These are phyloP conservation scores for Austroboletus festivus DNA, from an alignment of 768 basidiomycete genomes.

Conservation along the genomic window DNA sequence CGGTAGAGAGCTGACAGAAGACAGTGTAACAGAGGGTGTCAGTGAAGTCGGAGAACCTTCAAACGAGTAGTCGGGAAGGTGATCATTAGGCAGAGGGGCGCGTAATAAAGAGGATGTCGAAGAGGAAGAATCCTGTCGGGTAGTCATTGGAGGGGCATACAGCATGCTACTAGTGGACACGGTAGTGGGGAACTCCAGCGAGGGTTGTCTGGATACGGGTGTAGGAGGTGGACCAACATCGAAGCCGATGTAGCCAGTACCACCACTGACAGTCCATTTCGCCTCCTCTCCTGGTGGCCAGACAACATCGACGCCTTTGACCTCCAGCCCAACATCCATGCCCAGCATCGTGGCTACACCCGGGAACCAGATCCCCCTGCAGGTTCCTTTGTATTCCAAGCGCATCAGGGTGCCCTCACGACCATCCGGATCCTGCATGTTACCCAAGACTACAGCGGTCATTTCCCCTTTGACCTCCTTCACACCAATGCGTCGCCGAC, in stretches of 20 bases:
- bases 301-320: constrained; percentile 62
- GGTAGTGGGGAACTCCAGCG: constrained; percentile 42
- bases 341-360: constrained; percentile 81
- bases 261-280: constrained; percentile 63
- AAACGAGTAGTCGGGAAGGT: constrained; percentile 72
- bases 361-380: constrained; percentile 77
- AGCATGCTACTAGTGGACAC: constrained; percentile 17
- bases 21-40: constrained; percentile 40
- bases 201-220: constrained; percentile 44
- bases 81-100: constrained; percentile 65
- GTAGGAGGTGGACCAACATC: constrained; percentile 47
- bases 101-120: constrained; percentile 68
- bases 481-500: constrained; percentile 66
- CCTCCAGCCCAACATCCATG: constrained; percentile 68
- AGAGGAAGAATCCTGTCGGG: constrained; percentile 40
- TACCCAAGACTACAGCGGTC: constrained; percentile 57
- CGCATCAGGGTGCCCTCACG: constrained; percentile 58
- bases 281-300: constrained; percentile 55
- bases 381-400: constrained; percentile 68
- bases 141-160: constrained; percentile 22
- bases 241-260: constrained; percentile 69
- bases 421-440: constrained; percentile 35
- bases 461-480: constrained; percentile 66
- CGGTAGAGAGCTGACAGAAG: constrained; percentile 39
- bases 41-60: constrained; percentile 58